Evolutionary conservation across 495 filamentous ascomycete genomes (phyloP), one percentile per base, ranked within the genome.

Genomic region (Neurospora sp.): DNA sequence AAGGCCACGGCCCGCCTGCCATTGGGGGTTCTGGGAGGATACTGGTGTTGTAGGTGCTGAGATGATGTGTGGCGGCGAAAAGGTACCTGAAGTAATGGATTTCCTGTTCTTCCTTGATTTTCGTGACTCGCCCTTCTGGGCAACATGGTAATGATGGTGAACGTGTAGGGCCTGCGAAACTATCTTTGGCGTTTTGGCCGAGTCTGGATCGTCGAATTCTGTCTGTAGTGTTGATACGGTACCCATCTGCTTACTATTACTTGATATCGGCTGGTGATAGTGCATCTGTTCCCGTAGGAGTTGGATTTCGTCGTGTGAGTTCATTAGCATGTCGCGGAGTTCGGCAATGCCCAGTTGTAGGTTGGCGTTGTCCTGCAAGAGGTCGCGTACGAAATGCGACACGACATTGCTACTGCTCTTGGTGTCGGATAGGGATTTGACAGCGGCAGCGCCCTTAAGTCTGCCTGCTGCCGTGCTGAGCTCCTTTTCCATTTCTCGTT

Each of bases 251-350:
- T 8, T 85, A 82, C 16, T 31, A 69, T 42, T 66, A 31, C 14
- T 70, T 39, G 79, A 81, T 11, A 89, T 79, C 10, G 92, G 93
- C 74, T 94, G 93, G 79, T 97, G 93, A 42, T 88, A 87, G 73
- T 91, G 75, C n/a, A 97, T 81, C 79, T 97, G 93, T 75, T 97
- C 92, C 38, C 94, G 88, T 53, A 99, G 83, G 70, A 86, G 88
- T 78, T 97, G 91, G 10, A 98, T 94, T 79, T 98, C 95, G 77
- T 97, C 91, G 78, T 98, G 96, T n/a, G 94, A 96, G 76, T 88
- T 94, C 74, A 92, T 87, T 37, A 99, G 86, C 91, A 98, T 91
- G 79, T 97, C 94, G 20, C 95, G 87, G 41, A 99, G 83, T 81
- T 99, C 95, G 71, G 93, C 88, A 69, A 97, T 94, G 14, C 92